Evolutionary conservation across 768 basidiomycete genomes (phyloP).

Genomic region (Boletales sp.): DNA sequence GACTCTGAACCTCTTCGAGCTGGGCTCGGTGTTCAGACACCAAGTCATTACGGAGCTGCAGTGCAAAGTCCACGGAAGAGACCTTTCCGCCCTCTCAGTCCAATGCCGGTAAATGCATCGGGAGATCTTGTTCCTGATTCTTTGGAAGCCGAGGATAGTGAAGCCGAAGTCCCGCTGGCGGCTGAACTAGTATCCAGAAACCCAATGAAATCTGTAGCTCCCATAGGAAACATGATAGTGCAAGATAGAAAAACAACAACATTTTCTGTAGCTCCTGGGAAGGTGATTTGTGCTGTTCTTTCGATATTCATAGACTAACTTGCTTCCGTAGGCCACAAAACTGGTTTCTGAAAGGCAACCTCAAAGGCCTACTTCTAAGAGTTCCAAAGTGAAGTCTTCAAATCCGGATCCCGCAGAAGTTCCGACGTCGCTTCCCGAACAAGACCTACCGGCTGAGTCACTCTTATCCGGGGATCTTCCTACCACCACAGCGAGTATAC

Average conservation of each 20-base stretch:
- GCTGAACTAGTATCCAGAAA: constrained; percentile 21
- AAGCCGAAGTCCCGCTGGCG: constrained; percentile 45
- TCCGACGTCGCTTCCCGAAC: constrained; percentile 60
- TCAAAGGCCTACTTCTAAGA: constrained; percentile 10
- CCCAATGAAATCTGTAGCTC: constrained; percentile 2
- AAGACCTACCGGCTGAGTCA: constrained; percentile 35
- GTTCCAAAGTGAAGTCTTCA: constrained; percentile 5
- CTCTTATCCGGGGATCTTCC: constrained; percentile 8
- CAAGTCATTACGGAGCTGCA: constrained; percentile 1
- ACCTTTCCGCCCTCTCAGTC: constrained; percentile 20
- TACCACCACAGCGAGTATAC: background rate
- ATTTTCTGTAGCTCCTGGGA: constrained; percentile 4
- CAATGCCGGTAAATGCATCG: constrained; percentile 18
- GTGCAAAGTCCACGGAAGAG: constrained; percentile 14
- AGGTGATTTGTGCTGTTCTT: constrained; percentile 12
- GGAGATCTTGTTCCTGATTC: constrained; percentile 29
- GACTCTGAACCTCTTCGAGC: constrained; percentile 58
- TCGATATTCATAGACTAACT: background rate
- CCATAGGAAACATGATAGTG: background rate
- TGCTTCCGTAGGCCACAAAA: constrained; percentile 2
- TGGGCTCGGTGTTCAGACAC: constrained; percentile 14
- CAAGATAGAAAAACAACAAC: constrained; percentile 5
- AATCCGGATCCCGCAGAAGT: constrained; percentile 36
- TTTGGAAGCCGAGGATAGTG: constrained; percentile 29
- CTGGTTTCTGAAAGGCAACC: constrained; percentile 2